Percentiles rank a stretch among this genome's conserved stretches.
Conservation (phyloP, 441 rosid genomes). For the Bruguiera hainesii region DNA sequence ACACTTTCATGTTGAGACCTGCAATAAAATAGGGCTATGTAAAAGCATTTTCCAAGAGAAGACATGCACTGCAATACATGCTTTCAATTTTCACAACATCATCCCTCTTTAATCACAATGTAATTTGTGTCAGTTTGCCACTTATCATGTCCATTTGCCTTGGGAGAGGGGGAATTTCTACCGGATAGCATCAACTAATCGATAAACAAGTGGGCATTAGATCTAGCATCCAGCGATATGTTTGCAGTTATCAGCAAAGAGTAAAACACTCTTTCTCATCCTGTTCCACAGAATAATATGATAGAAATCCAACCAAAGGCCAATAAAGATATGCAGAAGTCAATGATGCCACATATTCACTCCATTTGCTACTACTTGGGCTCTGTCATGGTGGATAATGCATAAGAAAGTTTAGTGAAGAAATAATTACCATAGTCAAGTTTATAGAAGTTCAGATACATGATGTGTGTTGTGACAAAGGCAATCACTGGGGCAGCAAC, state of each 20-base stretch:
- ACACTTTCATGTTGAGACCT: conserved; percentile 93
- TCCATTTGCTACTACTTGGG: not conserved
- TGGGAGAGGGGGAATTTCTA: not conserved
- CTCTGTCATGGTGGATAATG: not conserved
- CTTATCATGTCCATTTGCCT: too few relatives aligned
- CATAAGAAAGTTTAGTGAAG: not conserved
- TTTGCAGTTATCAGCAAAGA: too few relatives aligned
- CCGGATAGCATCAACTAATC: too few relatives aligned
- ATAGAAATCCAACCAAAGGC: too few relatives aligned
- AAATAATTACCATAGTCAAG: conserved; percentile 65
- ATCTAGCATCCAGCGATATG: too few relatives aligned
- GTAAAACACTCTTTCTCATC: too few relatives aligned
- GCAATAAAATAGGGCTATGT: conserved; percentile 20
- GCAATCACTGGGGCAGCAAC: conserved; percentile 87
- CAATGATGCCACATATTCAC: not conserved
- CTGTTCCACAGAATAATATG: too few relatives aligned
- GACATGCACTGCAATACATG: not conserved
- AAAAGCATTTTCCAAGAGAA: conserved; percentile 3
- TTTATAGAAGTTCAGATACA: conserved; percentile 78
- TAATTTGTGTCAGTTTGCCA: too few relatives aligned
- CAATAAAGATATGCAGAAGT: not conserved
- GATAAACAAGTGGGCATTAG: too few relatives aligned
- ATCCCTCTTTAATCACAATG: too few relatives aligned
- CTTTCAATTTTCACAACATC: not conserved
- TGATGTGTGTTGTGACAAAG: conserved; percentile 76